Evolutionary conservation across 2,329 filamentous ascomycete genomes (phyloP).

Genomic region (Fusarium paranaense): DNA sequence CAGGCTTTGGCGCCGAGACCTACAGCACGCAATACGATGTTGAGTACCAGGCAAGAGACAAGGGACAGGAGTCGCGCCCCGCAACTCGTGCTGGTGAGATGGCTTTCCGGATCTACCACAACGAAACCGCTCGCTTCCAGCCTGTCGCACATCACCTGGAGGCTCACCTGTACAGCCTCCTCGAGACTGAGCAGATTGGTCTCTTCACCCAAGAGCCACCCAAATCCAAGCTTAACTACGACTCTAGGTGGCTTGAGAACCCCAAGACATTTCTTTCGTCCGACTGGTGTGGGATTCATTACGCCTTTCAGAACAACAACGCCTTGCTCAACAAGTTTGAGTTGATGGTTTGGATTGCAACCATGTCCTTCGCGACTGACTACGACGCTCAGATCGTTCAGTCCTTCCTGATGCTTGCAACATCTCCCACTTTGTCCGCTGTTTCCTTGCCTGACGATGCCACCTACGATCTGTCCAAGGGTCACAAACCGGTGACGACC

Average conservation of each 20-base stretch:
- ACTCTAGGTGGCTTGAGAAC: conserved; percentile 27
- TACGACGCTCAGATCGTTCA: conserved; percentile 22
- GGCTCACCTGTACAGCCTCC: neutral
- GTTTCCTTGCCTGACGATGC: neutral
- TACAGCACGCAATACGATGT: conserved; percentile 19
- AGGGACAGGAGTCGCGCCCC: neutral
- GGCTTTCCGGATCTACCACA: neutral
- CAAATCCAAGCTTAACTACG: conserved; percentile 15
- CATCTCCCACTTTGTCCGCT: neutral
- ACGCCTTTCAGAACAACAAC: conserved; percentile 16
- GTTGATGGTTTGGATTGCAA: conserved; percentile 31
- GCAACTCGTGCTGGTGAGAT: neutral
- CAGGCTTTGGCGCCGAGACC: conserved; percentile 37
- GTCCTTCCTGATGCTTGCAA: conserved; percentile 19
- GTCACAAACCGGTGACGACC: neutral
- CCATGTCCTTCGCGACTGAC: conserved; percentile 20
- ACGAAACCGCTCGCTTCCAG: neutral
- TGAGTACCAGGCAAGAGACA: conserved; percentile 20
- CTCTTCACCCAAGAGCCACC: neutral
- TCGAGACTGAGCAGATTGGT: neutral
- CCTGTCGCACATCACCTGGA: neutral
- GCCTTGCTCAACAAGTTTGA: conserved; percentile 30
- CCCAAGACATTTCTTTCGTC: neutral
- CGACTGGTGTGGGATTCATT: conserved; percentile 32
- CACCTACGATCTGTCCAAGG: neutral